Base-by-base conservation (phyloP, 352 stramenopile genomes). In the Phytophthora crassamura region DNA sequence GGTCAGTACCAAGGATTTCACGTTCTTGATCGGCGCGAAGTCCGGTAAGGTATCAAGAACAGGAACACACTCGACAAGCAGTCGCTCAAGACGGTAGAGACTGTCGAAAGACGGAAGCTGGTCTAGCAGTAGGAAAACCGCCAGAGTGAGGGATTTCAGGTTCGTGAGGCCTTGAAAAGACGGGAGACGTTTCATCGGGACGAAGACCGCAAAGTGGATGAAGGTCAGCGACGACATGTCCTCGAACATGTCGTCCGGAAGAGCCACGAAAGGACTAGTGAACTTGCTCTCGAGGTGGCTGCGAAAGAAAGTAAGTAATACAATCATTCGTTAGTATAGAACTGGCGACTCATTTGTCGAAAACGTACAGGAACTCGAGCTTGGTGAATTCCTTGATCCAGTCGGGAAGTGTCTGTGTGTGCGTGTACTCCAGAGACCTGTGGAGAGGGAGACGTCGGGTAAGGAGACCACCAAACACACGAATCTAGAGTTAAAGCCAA, bases 371-470 rank as follows among this genome's bases (percentile, higher is more conserved):
- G 35, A 70, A 77, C 47, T 84, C 64, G 11, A 86, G 73, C 1
- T 69, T 55, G 0, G 64, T 59, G 35, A 75, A 69, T 5, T 73
- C 36, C 25, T 67, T 81, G 35, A 64, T 66, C 75, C 78, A 82
- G 2, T n/a, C n/a, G n/a, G n/a, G n/a, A n/a, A n/a, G n/a, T n/a
- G n/a, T n/a, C n/a, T n/a, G n/a, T n/a, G n/a, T 33, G 41, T 82
- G 66, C 0, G 75, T 75, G 45, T 86, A 80, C 4, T 79, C 63
- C 14, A 87, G 54, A 0, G 78, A n/a, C n/a, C n/a, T n/a, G n/a
- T n/a, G n/a, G n/a, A n/a, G n/a, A n/a, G n/a, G n/a, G n/a, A n/a
- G n/a, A n/a, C n/a, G n/a, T n/a, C n/a, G n/a, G n/a, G n/a, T n/a
- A n/a, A n/a, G n/a, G n/a, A n/a, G n/a, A n/a, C n/a, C n/a, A n/a